Conservation (phyloP, 2,329 filamentous ascomycete species). For the Epichloe sp. region DNA sequence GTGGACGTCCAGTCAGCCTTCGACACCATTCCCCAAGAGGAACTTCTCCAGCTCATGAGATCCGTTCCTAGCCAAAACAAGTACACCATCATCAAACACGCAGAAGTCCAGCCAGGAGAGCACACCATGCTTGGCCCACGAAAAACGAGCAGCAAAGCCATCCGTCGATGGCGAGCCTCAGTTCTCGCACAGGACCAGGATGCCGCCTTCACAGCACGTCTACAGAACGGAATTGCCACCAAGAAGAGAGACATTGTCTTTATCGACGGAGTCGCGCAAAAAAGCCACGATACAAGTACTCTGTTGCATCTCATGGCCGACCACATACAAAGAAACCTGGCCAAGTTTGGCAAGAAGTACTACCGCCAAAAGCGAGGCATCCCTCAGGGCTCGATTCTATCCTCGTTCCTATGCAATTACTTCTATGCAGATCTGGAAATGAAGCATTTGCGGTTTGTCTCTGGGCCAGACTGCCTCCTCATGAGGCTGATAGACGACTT, state of each 20-base stretch:
- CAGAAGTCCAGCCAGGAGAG: conserved; percentile 48
- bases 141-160: conserved; percentile 21
- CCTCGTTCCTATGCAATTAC: conserved; percentile 80
- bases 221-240: conserved; percentile 26
- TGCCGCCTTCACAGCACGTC: conserved; percentile 29
- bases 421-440: conserved; percentile 85
- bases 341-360: conserved; percentile 78
- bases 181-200: conserved; percentile 32
- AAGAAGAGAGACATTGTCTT: conserved; percentile 60
- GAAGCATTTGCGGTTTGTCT: conserved; percentile 54
- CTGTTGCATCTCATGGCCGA: conserved; percentile 60
- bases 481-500: conserved; percentile 88
- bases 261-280: conserved; percentile 53
- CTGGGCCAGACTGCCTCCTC: conserved; percentile 45
- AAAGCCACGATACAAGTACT: conserved; percentile 39
- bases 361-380: conserved; percentile 84
- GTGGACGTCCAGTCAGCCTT: conserved; percentile 87
- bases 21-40: conserved; percentile 81
- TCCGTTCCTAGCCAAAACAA: conserved; percentile 40
- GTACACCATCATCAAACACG: conserved; percentile 64
- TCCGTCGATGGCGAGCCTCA: conserved; percentile 38
- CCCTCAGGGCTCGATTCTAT: conserved; percentile 83
- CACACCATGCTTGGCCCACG: conserved; percentile 10
- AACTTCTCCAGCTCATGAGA: conserved; percentile 53
- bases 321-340: conserved; percentile 73